A percentile compares a stretch with the other conserved stretches of the same genome.
These are phyloP conservation scores for Irpex sp. DNA, from an alignment of 1,284 basidiomycete species.

Conservation along the genomic window DNA sequence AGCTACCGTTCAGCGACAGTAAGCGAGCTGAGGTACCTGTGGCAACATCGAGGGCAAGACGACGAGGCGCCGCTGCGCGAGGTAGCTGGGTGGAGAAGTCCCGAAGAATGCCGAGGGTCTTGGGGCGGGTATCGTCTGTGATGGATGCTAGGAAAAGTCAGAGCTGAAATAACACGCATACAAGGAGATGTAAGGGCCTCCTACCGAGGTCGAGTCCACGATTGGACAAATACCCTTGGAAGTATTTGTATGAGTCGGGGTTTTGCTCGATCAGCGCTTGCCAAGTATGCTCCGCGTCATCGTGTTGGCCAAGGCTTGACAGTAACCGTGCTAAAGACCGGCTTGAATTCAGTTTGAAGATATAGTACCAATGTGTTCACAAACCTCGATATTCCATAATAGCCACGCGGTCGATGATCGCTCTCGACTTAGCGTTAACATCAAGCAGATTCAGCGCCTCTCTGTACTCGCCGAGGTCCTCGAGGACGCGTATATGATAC, in stretches of 20 bases:
- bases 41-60: conserved; percentile 69
- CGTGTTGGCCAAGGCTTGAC: conserved; percentile 53
- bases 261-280: conserved; percentile 81
- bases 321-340: conserved; percentile 62
- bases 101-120: conserved; percentile 56
- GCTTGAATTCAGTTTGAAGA: conserved; percentile 10
- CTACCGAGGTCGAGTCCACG: conserved; percentile 66
- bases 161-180: neutral
- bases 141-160: conserved; percentile 13
- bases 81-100: conserved; percentile 64
- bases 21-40: conserved; percentile 35
- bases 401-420: conserved; percentile 69
- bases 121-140: conserved; percentile 46
- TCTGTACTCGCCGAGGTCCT: conserved; percentile 68
- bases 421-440: conserved; percentile 56
- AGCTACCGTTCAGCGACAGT: neutral
- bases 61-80: conserved; percentile 67
- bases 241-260: conserved; percentile 81
- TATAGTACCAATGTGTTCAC: conserved; percentile 5
- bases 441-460: conserved; percentile 67
- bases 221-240: conserved; percentile 68
- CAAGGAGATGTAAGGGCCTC: conserved; percentile 15
- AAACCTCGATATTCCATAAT: conserved; percentile 73
- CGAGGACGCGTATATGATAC: conserved; percentile 79
- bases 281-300: conserved; percentile 81